phyloP scores from a whole-genome alignment of 345 rosid genomes.

The Eutrema yunnanense region DNA sequence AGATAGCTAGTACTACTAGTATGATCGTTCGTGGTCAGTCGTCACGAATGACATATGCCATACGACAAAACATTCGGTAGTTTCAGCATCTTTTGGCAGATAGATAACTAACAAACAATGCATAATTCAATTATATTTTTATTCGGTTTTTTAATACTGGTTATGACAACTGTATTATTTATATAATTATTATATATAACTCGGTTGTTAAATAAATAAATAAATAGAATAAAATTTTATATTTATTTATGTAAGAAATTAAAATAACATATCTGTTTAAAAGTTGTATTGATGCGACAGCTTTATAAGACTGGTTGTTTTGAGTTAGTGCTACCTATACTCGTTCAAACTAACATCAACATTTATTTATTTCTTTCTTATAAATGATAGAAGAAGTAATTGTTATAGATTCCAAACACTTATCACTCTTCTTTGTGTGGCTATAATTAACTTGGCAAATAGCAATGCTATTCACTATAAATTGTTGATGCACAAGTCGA shows the following conservation, averaged over 20 bases:
- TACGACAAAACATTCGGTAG: constrained; percentile 4
- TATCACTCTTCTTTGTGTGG: neutral
- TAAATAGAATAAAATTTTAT: neutral
- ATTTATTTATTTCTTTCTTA: too few relatives aligned
- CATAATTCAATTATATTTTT: neutral
- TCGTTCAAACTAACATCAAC: constrained; percentile 7
- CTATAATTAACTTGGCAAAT: neutral
- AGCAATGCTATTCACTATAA: neutral
- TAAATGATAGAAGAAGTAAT: neutral
- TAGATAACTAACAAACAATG: constrained; percentile 12
- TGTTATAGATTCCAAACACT: neutral
- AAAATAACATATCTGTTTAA: constrained; percentile 18
- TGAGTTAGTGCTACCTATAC: neutral
- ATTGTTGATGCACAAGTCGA: constrained; percentile 1
- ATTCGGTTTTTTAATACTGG: neutral
- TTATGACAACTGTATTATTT: constrained; percentile 2
- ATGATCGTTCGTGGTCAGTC: neutral
- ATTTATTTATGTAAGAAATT: neutral
- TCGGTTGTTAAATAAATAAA: neutral
- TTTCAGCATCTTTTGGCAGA: constrained; percentile 10
- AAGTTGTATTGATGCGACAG: constrained; percentile 20
- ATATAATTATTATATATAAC: neutral
- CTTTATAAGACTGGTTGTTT: constrained; percentile 8
- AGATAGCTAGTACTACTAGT: neutral
- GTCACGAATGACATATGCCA: constrained; percentile 27